These are phyloP conservation scores for Globisporangium orthogonon DNA, from an alignment of 352 stramenopile genomes.

Conservation along the genomic window DNA sequence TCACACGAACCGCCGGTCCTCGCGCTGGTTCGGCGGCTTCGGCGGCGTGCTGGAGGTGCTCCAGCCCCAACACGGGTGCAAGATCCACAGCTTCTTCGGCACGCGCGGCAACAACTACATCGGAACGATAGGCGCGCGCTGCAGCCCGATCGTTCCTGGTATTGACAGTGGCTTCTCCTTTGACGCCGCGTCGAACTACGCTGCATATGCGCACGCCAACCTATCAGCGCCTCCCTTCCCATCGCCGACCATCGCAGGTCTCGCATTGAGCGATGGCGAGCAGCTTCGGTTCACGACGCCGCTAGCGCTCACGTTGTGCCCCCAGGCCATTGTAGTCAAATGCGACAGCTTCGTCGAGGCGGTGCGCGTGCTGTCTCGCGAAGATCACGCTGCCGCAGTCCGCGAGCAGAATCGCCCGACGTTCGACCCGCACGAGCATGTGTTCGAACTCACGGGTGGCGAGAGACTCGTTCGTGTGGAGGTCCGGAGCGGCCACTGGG, in stretches of 20 bases:
- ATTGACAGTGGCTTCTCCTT: neutral
- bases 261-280: slow-evolving; percentile 14
- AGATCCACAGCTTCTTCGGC: slow-evolving; percentile 51
- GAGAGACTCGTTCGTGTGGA: slow-evolving; percentile 37
- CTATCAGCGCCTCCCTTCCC: neutral
- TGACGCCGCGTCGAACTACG: neutral
- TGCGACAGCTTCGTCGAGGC: slow-evolving; percentile 31
- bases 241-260: slow-evolving; percentile 12
- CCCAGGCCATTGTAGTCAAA: slow-evolving; percentile 27
- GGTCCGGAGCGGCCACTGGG: slow-evolving; percentile 40
- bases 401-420: slow-evolving; percentile 5
- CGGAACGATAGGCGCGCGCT: slow-evolving; percentile 38
- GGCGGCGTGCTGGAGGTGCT: slow-evolving; percentile 41
- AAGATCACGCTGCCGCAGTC: slow-evolving; percentile 14
- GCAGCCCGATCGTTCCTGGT: slow-evolving; percentile 10
- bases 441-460: slow-evolving; percentile 33
- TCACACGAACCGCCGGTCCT: slow-evolving; percentile 48
- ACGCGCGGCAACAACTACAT: slow-evolving; percentile 37
- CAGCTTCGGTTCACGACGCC: slow-evolving; percentile 11
- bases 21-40: slow-evolving; percentile 56
- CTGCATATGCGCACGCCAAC: neutral
- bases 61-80: slow-evolving; percentile 26
- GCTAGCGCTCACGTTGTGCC: neutral
- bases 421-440: slow-evolving; percentile 31
- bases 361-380: slow-evolving; percentile 21